These are phyloP conservation scores for Suhomyces yuchorum DNA, from an alignment of 1,139 yeast genomes.

Conservation along the genomic window DNA sequence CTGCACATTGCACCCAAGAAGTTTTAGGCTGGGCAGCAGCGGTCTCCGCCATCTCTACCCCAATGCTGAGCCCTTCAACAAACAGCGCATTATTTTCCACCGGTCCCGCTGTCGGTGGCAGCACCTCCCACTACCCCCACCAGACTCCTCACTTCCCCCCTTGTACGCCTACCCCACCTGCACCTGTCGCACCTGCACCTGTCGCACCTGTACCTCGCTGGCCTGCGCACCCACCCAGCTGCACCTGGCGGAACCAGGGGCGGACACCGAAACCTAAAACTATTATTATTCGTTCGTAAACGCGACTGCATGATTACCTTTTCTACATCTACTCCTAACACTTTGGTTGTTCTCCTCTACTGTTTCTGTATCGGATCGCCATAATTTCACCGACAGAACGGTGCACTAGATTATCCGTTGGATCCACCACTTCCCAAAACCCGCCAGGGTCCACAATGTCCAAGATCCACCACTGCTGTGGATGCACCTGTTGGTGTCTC, in stretches of 20 bases:
- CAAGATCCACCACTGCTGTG: neutral
- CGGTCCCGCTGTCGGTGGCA: too few species aligned
- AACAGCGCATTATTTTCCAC: too few species aligned
- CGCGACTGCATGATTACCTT: neutral
- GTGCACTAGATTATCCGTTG: neutral
- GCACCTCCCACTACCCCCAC: neutral
- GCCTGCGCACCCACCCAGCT: neutral
- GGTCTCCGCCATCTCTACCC: too few species aligned
- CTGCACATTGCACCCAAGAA: neutral
- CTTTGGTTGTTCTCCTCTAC: neutral
- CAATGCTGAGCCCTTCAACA: too few species aligned
- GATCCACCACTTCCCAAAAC: too few species aligned
- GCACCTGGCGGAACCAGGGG: neutral
- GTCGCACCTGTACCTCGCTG: neutral
- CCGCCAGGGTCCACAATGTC: neutral
- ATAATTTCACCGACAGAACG: neutral
- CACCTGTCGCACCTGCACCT: neutral
- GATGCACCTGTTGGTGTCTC: too few species aligned
- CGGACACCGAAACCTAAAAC: neutral
- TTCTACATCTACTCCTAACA: neutral
- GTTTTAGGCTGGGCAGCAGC: neutral
- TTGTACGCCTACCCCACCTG: neutral
- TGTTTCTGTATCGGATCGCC: neutral
- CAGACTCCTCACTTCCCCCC: neutral
- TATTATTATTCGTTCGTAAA: neutral